Conservation (phyloP, 2,329 filamentous ascomycete species). For the Ophiostoma tasmaniense region DNA sequence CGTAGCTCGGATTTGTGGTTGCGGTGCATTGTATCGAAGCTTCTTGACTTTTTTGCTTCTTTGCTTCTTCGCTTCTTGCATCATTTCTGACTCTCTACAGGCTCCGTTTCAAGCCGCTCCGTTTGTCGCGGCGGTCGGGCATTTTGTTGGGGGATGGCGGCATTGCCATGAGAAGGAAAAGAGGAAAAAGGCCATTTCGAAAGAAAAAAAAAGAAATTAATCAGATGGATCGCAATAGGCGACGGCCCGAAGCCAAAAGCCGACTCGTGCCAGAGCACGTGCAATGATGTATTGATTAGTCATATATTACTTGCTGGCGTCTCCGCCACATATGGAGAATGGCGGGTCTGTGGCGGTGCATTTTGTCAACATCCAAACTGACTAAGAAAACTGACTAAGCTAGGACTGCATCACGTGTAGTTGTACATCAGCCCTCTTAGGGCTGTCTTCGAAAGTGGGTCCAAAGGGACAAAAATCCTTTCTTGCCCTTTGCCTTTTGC, state of each 20-base stretch:
- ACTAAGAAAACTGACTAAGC: not conserved
- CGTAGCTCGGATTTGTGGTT: constrained; percentile 10
- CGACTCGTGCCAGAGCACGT: constrained; percentile 2
- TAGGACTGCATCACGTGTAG: constrained; percentile 1
- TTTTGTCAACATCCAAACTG: not conserved
- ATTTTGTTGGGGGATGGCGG: not conserved
- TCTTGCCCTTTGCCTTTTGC: not conserved
- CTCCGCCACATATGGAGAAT: not conserved
- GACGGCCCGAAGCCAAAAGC: not conserved
- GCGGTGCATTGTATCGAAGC: too few species aligned
- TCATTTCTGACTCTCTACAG: not conserved
- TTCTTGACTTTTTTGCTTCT: not conserved
- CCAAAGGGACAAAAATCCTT: not conserved
- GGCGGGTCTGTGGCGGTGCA: not conserved
- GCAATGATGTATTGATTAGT: not conserved
- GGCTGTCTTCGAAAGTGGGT: constrained; percentile 10
- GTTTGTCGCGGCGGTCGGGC: not conserved
- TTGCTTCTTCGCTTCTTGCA: not conserved
- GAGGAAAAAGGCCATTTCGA: not conserved
- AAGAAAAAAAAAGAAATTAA: not conserved
- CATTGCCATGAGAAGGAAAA: not conserved
- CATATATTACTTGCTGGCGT: not conserved
- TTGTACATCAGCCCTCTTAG: constrained; percentile 15
- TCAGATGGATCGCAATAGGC: not conserved
- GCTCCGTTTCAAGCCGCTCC: not conserved